Conservation (phyloP, 2,329 filamentous ascomycete species). For the Colletotrichum caudatum region DNA sequence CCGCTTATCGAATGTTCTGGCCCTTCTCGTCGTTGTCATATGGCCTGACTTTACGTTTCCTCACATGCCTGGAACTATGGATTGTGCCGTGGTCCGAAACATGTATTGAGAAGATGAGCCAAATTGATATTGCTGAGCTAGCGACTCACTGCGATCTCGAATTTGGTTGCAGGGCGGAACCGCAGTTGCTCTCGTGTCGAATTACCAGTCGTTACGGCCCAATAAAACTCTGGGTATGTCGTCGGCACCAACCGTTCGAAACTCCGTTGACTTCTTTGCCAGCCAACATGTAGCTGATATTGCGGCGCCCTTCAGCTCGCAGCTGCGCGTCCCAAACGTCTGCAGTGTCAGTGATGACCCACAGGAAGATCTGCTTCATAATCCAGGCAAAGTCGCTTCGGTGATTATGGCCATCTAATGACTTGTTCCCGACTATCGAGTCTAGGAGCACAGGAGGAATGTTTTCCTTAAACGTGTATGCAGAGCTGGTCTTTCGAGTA, state of each 20-base stretch:
- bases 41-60: too few species aligned
- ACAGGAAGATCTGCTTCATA: conserved; percentile 10
- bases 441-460: conserved; percentile 11
- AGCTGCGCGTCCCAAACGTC: conserved; percentile 16
- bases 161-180: background rate
- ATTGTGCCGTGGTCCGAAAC: background rate
- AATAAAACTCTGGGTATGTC: conserved; percentile 18
- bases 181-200: background rate
- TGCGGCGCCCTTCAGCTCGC: conserved; percentile 7
- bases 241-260: conserved; percentile 14
- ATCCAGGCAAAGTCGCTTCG: conserved; percentile 15
- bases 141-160: background rate
- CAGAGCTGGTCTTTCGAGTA: background rate
- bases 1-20: too few species aligned
- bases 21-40: too few species aligned
- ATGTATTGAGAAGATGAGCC: background rate
- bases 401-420: conserved; percentile 16
- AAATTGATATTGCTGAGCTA: background rate
- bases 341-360: conserved; percentile 16
- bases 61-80: too few species aligned
- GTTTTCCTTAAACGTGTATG: background rate
- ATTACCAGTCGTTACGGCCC: background rate
- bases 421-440: conserved; percentile 14
- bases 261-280: background rate
- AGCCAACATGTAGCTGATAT: conserved; percentile 4